Percentiles rank a stretch among this genome's conserved stretches.
These are phyloP conservation scores for Raddia distichophylla DNA, from an alignment of 176 grass and related monocot species.

Conservation along the genomic window DNA sequence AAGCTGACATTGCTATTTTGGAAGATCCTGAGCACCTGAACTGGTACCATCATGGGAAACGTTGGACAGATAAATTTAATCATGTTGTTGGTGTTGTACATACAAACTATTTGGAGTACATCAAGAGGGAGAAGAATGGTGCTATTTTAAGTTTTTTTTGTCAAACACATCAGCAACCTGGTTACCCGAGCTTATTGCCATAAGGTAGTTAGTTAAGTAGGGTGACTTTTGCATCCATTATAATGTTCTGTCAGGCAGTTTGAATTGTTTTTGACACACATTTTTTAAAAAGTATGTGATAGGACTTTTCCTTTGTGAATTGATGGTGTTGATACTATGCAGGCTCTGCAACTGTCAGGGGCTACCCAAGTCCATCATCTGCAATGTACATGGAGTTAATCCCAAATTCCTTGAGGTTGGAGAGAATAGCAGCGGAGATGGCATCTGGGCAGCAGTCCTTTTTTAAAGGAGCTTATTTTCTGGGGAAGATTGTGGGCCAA, in stretches of 20 bases:
- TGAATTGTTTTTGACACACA: background rate
- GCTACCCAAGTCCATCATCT: slow-evolving; percentile 90
- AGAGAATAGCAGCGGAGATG: slow-evolving; percentile 66
- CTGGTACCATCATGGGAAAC: slow-evolving; percentile 97
- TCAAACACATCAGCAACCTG: slow-evolving; percentile 91
- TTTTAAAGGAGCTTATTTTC: slow-evolving; percentile 93
- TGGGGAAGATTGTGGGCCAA: slow-evolving; percentile 99
- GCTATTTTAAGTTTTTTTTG: slow-evolving; percentile 83
- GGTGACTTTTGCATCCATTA: slow-evolving; percentile 5
- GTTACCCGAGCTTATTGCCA: slow-evolving; percentile 81
- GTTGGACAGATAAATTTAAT: slow-evolving; percentile 96
- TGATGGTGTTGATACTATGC: slow-evolving; percentile 32
- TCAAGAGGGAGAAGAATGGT: slow-evolving; percentile 94
- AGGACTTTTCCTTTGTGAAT: background rate
- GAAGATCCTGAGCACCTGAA: slow-evolving; percentile 97
- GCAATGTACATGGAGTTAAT: slow-evolving; percentile 94
- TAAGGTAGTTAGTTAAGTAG: slow-evolving; percentile 57
- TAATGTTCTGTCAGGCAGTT: background rate
- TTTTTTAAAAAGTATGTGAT: background rate
- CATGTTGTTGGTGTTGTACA: slow-evolving; percentile 93
- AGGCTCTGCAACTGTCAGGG: slow-evolving; percentile 83
- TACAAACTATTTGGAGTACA: slow-evolving; percentile 95
- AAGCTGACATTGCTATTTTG: slow-evolving; percentile 87
- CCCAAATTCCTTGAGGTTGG: slow-evolving; percentile 85
- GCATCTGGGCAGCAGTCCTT: slow-evolving; percentile 60